Percentiles rank a stretch among this genome's conserved stretches.
phyloP scores from a whole-genome alignment of 164 flowering plant species.

The Macadamia tetraphylla region DNA sequence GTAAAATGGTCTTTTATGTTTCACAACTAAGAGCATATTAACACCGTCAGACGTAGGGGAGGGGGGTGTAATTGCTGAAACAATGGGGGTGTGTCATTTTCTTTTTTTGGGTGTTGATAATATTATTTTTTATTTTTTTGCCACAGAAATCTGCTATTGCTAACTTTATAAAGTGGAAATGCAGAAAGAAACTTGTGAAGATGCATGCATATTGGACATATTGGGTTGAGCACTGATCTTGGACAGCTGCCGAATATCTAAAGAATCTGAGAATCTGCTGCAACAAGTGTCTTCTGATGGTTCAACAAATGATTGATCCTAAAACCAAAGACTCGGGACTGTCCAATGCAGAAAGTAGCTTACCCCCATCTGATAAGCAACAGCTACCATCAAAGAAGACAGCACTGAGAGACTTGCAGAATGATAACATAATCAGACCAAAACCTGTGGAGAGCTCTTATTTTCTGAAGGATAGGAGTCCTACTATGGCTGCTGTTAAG shows the following conservation, averaged over 20 bases:
- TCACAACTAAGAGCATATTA: no score
- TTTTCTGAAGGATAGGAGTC: slow-evolving; percentile 32
- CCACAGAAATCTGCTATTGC: no score
- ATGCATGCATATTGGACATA: no score
- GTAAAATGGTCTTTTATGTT: no score
- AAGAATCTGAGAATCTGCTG: not conserved
- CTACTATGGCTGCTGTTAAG: slow-evolving; percentile 22
- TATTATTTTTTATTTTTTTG: no score
- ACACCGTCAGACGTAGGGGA: no score
- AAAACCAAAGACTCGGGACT: slow-evolving; percentile 33
- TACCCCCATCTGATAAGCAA: slow-evolving; percentile 35
- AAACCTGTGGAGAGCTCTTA: slow-evolving; percentile 27
- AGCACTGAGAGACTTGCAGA: slow-evolving; percentile 52
- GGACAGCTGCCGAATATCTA: not conserved
- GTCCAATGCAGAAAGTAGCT: slow-evolving; percentile 27
- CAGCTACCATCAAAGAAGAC: slow-evolving; percentile 38
- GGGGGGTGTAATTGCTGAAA: no score
- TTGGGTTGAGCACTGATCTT: slow-evolving; percentile 1
- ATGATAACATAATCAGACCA: slow-evolving; percentile 29
- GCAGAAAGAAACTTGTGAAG: no score
- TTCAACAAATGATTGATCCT: slow-evolving; percentile 33
- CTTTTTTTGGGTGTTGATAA: no score
- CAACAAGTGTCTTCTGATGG: slow-evolving; percentile 12
- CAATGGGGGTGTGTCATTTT: no score
- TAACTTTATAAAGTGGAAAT: no score